Base-by-base conservation (phyloP, 1,284 basidiomycete genomes). In the Kalmanozyma brasiliensis region DNA sequence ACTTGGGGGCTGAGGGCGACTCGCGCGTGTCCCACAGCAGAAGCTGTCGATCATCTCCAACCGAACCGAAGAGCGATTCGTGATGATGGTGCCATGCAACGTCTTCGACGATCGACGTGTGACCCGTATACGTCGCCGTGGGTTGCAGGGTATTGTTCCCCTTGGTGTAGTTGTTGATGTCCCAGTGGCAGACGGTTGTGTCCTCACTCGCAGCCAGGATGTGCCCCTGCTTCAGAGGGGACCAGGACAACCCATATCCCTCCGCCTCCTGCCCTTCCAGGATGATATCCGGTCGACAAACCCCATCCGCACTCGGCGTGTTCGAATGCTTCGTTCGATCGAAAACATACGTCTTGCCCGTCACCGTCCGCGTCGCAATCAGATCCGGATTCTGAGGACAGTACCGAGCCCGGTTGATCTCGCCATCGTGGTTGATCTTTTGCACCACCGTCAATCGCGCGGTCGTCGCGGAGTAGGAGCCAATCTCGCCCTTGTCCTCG, bases 341-440 rank as follows among this genome's bases (percentile, higher is more conserved):
- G 83, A 98, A 99, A 33, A 99, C 85, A 69, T 91, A 87, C 10
- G 97, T 93, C 71, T 95, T 92, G 14, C 96, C 96, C 6, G 87
- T 88, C 8, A 95, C 88, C 10, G 93, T 86, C 74, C 98, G 95
- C 9, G 95, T 98, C 2, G 96, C 96, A 69, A 99, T 92, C 71
- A 99, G 83, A 83, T 98, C 93, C 7, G 93, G 91, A 80, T 98
- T 98, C 84, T 98, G 95, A 14, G 96, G 96, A 92, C 97, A 98
- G 83, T 98, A 99, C 41, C 96, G 87, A 55, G 96, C 96, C 34
- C 94, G 86, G 84, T 99, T 98, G 77, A 98, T 93, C 83, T 99
- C 96, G 46, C 94, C 94, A 9, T 88, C 88, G 83, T 99, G 96
- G 82, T 94, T 94, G 85, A 99, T 98, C 64, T 89, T 90, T 82